Evolutionary conservation across 352 stramenopile genomes (phyloP).

Genomic region (Pythium brachiatum): DNA sequence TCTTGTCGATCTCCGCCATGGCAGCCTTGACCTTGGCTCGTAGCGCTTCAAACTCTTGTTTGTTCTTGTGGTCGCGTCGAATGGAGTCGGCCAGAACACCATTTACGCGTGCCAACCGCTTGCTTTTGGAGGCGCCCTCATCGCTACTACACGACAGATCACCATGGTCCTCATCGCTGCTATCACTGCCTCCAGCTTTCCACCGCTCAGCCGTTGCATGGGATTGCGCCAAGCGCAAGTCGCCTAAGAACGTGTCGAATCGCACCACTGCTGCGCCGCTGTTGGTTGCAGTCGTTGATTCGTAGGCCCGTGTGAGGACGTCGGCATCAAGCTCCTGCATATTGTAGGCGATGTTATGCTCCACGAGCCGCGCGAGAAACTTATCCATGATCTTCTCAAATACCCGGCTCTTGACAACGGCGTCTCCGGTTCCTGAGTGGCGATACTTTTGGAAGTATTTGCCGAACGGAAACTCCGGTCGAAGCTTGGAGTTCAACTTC

Average conservation of each 20-base stretch:
- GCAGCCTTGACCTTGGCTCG: slow-evolving; percentile 24
- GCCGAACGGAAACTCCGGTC: slow-evolving; percentile 58
- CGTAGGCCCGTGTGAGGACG: slow-evolving; percentile 28
- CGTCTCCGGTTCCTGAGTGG: slow-evolving; percentile 21
- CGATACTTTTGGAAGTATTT: slow-evolving; percentile 80
- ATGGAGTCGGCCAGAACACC: slow-evolving; percentile 35
- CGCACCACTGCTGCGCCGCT: slow-evolving; percentile 28
- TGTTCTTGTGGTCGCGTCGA: slow-evolving; percentile 34
- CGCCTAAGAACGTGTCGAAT: slow-evolving; percentile 49
- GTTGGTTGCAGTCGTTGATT: background rate
- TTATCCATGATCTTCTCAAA: slow-evolving; percentile 81
- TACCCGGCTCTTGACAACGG: slow-evolving; percentile 47
- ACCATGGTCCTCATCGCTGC: slow-evolving; percentile 29
- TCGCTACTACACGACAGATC: slow-evolving; percentile 27
- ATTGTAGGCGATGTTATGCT: slow-evolving; percentile 52
- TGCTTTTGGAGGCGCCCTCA: slow-evolving; percentile 36
- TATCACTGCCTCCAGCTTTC: slow-evolving; percentile 20
- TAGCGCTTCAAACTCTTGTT: slow-evolving; percentile 36
- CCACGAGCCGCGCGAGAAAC: slow-evolving; percentile 58
- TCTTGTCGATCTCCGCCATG: slow-evolving; percentile 19
- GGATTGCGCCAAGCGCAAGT: slow-evolving; percentile 41
- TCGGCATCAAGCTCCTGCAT: slow-evolving; percentile 67
- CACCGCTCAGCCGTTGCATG: slow-evolving; percentile 11
- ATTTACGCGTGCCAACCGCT: slow-evolving; percentile 27
- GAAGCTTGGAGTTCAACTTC: slow-evolving; percentile 46